These are phyloP conservation scores for Camellia japonica DNA, from an alignment of 148 eudicot species.

Conservation along the genomic window DNA sequence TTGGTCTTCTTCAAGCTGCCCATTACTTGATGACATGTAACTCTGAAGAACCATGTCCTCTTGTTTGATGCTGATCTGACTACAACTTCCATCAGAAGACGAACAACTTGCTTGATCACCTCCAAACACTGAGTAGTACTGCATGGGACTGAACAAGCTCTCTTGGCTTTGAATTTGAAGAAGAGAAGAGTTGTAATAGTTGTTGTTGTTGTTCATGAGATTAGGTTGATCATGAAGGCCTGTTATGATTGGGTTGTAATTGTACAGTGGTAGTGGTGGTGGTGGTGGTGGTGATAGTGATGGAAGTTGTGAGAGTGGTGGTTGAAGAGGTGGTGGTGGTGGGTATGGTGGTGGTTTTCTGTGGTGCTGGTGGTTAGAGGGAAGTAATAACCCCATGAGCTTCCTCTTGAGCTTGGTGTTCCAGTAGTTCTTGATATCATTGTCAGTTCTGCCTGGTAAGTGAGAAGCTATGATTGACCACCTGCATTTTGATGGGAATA, in stretches of 20 bases:
- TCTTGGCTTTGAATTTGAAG: constrained; percentile 20
- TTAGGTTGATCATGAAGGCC: constrained; percentile 7
- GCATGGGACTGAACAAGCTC: background rate
- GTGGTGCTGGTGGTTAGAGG: background rate
- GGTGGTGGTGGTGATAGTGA: background rate
- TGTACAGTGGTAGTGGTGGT: background rate
- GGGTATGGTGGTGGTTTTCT: constrained; percentile 12
- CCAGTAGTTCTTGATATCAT: constrained; percentile 55
- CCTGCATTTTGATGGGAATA: constrained; percentile 19
- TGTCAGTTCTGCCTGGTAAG: constrained; percentile 46
- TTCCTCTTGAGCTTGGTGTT: constrained; percentile 53
- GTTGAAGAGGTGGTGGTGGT: constrained; percentile 3
- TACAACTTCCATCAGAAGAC: constrained; percentile 36
- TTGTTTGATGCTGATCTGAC: constrained; percentile 28
- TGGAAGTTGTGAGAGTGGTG: background rate
- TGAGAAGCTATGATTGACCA: constrained; percentile 51
- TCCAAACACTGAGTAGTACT: constrained; percentile 28
- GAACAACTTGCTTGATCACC: constrained; percentile 28
- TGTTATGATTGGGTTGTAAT: constrained; percentile 9
- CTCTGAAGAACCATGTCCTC: constrained; percentile 17
- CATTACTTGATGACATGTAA: background rate
- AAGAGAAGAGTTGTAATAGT: background rate
- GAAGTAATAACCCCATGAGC: constrained; percentile 22
- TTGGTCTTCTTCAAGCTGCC: constrained; percentile 3
- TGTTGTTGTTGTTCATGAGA: constrained; percentile 7